Base-by-base conservation (phyloP, 768 basidiomycete species). In the Boletus rubescentipes region DNA sequence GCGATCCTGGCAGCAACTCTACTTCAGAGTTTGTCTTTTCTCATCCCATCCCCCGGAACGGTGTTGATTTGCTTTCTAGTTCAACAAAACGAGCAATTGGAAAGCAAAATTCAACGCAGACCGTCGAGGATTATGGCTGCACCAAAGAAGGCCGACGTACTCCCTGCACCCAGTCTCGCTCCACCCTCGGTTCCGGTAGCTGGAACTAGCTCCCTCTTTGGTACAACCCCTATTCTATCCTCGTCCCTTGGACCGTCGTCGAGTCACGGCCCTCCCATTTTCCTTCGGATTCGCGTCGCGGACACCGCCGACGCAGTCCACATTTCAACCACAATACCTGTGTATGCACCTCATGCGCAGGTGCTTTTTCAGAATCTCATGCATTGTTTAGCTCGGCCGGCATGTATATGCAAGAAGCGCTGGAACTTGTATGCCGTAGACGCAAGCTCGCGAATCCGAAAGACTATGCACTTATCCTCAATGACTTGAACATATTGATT, bases 371-470 rank as follows among this genome's bases (percentile, higher is more conserved):
- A 34, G 30, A 18, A 41, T 4, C 45, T 56, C 43, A 45, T 23
- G 5, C 31, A 9, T 30, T 18, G 0, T 55, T 10, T 35, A 91
- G 88, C 6, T 85, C 93, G 9, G 85, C 91, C 14, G 93, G 91
- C 9, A 97, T 93, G 87, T 98, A 98, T 69, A 89, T 98, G 83
- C 93, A 95, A 62, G 96, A 98, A 69, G 91, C 92, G 1, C 80
- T 97, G 21, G 96, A 97, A 57, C 76, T 86, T 20, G 87, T 92
- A 2, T 93, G 90, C 66, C 77, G 81, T 35, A 83, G 82, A 64
- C 80, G 86, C 45, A 84, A 83, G 63, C 71, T 91, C 29, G 72
- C 75, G 23, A 80, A 87, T 61, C 80, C 88, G 30, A 83, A 87
- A 53, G 87, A 93, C 53, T 98, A 93, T 73, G 91, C 91, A 2